These are phyloP conservation scores for Fusarium tricinctum DNA, from an alignment of 2,329 filamentous ascomycete genomes.

Conservation along the genomic window DNA sequence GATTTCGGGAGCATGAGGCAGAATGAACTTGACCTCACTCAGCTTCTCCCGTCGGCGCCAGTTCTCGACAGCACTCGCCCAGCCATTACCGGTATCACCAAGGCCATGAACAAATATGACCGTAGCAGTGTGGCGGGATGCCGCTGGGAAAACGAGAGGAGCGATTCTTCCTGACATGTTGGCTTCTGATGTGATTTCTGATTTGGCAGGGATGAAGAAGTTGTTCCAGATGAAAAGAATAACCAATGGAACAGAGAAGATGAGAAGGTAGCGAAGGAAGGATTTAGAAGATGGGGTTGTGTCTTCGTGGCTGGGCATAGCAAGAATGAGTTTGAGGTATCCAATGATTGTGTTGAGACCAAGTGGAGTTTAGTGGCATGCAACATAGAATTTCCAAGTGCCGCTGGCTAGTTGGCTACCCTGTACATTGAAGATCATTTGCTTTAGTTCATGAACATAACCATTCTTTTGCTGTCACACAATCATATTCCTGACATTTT, in stretches of 20 bases:
- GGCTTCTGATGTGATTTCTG: neutral
- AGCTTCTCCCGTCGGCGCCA: conserved; percentile 86
- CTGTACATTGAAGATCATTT: neutral
- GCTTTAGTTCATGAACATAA: neutral
- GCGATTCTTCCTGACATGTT: conserved; percentile 50
- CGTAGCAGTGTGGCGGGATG: conserved; percentile 89
- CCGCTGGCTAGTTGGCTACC: conserved; percentile 5
- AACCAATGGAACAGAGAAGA: conserved; percentile 24
- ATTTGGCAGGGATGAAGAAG: neutral
- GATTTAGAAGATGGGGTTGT: conserved; percentile 6
- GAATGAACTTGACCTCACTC: conserved; percentile 91
- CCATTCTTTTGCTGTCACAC: neutral
- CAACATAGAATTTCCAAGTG: neutral
- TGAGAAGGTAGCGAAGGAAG: conserved; percentile 30
- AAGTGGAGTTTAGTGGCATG: conserved; percentile 33
- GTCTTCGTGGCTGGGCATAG: conserved; percentile 32
- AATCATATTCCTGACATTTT: neutral
- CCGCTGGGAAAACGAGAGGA: conserved; percentile 81
- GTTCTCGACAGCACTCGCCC: conserved; percentile 87
- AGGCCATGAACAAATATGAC: conserved; percentile 95
- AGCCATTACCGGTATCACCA: conserved; percentile 84
- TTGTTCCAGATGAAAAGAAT: conserved; percentile 17
- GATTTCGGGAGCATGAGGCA: conserved; percentile 90
- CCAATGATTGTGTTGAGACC: conserved; percentile 27
- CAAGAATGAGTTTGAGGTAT: conserved; percentile 16